Evolutionary conservation across 2,329 filamentous ascomycete species (phyloP), one percentile per base, ranked within the genome.

Genomic region (Incumbomyces delicatus): DNA sequence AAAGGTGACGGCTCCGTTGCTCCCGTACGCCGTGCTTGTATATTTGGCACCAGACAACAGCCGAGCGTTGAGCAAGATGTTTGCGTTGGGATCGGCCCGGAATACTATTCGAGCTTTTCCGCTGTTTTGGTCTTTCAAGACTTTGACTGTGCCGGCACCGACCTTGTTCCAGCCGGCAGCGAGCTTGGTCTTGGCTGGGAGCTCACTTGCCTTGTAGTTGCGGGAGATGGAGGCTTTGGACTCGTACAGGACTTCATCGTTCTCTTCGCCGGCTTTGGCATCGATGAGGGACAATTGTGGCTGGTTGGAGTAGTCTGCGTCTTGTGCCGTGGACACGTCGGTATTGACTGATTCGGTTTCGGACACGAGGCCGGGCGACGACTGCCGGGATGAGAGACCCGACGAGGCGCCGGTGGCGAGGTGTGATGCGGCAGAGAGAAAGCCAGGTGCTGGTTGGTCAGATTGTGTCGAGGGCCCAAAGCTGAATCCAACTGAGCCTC

Each of bases 61-160:
- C 16, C 71, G 64, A 55, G 81, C 77, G 66, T 94, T 94, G 58
- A 94, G 68, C 2, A 83, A 75, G 39, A 90, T 71, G 33, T 83
- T 77, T 13, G 87, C 87, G 52, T 80, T 76, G 0, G 85, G 85
- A 53, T 88, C 83, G n/a, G 78, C 78, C 41, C 87, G 79, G 51
- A 89, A 67, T 16, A 94, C 66, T 38, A 92, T 68, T 34, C 87
- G 78, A 3, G 81, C 75, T 22, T 75, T 72, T 16, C 76, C 78
- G 0, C 80, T 85, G 13, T 74, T 72, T 61, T 85, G 84, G 67
- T 90, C 76, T 64, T 83, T 83, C 51, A 94, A 70, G 12, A 94
- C 61, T 33, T 84, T 81, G 44, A 89, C 67, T 10, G 78, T 75
- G 0, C 87, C 87, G 6, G 86, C 69, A 37, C 86, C 87, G 61